phyloP scores from a whole-genome alignment of 192 early-diverging fungal genomes.

The Entomortierella parvispora region DNA sequence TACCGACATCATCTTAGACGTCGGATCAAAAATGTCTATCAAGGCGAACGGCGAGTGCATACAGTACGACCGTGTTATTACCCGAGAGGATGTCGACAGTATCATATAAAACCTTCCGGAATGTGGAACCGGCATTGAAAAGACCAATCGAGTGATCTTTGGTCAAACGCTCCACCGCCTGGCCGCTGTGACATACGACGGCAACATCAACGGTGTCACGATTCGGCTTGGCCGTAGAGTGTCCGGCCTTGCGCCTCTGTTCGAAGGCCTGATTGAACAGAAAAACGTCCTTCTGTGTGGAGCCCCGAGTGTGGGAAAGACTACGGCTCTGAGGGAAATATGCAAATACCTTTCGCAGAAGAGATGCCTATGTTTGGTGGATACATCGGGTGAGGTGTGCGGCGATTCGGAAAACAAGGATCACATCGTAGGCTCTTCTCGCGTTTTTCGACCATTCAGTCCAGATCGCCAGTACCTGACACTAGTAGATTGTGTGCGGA shows the following conservation, averaged over 20 bases:
- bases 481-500: conserved; percentile 13
- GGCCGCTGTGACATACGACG: conserved; percentile 22
- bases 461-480: conserved; percentile 9
- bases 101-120: conserved; percentile 7
- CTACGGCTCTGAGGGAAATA: conserved; percentile 9
- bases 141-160: conserved; percentile 22
- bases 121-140: not conserved
- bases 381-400: conserved; percentile 21
- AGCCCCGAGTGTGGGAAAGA: conserved; percentile 18
- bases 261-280: conserved; percentile 9
- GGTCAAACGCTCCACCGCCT: conserved; percentile 17
- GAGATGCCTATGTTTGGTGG: conserved; percentile 21
- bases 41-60: conserved; percentile 12
- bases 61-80: conserved; percentile 9
- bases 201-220: conserved; percentile 6
- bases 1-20: conserved; percentile 20
- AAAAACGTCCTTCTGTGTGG: conserved; percentile 24
- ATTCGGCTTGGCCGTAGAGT: conserved; percentile 15
- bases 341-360: conserved; percentile 20
- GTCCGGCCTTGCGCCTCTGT: conserved; percentile 8
- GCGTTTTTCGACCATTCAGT: conserved; percentile 10
- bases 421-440: conserved; percentile 9
- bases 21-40: conserved; percentile 7
- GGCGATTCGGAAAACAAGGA: conserved; percentile 9
- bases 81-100: conserved; percentile 1